Evolutionary conservation across 768 basidiomycete genomes (phyloP).

Genomic region (Lactarius evosmus): DNA sequence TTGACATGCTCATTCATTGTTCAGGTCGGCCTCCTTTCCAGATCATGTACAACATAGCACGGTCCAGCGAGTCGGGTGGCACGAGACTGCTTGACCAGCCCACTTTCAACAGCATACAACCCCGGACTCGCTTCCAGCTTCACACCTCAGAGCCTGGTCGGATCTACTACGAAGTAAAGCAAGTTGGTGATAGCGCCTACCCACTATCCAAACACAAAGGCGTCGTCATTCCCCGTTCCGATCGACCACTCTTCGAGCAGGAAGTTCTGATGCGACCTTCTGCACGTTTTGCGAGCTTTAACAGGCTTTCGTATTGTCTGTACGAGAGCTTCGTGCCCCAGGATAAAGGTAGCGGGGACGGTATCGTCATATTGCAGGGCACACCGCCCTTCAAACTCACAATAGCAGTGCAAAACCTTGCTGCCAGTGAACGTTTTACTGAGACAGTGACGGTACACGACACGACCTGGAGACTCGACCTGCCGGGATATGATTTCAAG

Average conservation of each 20-base stretch:
- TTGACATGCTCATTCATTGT: not conserved
- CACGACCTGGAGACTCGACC: constrained; percentile 65
- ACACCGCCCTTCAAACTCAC: constrained; percentile 81
- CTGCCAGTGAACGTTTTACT: constrained; percentile 59
- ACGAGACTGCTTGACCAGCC: constrained; percentile 72
- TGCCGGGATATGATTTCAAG: constrained; percentile 67
- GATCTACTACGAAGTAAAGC: constrained; percentile 87
- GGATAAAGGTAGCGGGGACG: constrained; percentile 53
- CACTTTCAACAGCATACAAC: constrained; percentile 81
- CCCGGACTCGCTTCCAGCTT: constrained; percentile 74
- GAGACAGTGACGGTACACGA: constrained; percentile 50
- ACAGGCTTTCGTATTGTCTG: constrained; percentile 70
- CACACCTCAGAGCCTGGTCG: constrained; percentile 74
- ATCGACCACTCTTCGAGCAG: constrained; percentile 79
- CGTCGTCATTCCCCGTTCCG: constrained; percentile 60
- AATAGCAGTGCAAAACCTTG: constrained; percentile 73
- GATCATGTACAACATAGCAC: constrained; percentile 83
- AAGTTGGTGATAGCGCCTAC: constrained; percentile 83
- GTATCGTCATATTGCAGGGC: constrained; percentile 69
- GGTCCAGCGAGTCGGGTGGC: constrained; percentile 62
- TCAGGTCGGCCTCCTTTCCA: constrained; percentile 90
- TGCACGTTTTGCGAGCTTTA: constrained; percentile 68
- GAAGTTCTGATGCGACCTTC: constrained; percentile 78
- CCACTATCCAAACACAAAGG: constrained; percentile 66
- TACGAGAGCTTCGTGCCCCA: constrained; percentile 60